Base-by-base conservation (phyloP, 2,329 filamentous ascomycete genomes). In the Aspergillus carbonarius region DNA sequence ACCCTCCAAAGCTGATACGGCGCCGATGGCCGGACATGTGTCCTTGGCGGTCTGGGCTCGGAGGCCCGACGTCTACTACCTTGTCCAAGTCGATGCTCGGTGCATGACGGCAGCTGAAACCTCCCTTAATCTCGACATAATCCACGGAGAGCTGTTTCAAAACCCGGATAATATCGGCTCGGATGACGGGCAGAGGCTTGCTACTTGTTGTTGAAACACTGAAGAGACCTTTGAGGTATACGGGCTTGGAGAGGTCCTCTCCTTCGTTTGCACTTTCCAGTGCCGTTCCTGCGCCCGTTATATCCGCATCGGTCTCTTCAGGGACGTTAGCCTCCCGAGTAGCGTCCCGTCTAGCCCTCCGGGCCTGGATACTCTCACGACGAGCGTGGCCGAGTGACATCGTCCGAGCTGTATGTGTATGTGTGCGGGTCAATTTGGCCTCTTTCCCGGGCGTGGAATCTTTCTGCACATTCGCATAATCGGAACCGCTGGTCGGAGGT, bases 151-250 rank as follows among this genome's bases (percentile, higher is more conserved):
- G 85, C 72, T 93, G 88, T 65, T 88, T 89, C 54, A 99, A 78
- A 2, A 98, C 95, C 51, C 93, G 85, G 70, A 96, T 96, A 66
- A 99, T 91, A 71, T 99, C 95, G 6, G 87, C 81, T 39, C 93
- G 87, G 62, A 99, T 99, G 59, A 92, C 87, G 1, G 87, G 81
- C 10, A 98, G 85, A 1, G 93, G 91, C 72, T 96, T 96, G 70
- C 88, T 95, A 58, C 92, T 97, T 6, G 95, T 99, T 0, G 95
- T 99, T 4, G 92, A 96, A 55, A 98, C 95, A 69, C 93, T 98
- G 78, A 99, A 98, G 17, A 99, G 82, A 4, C 95, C 95, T 76
- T 98, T 99, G 58, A 99, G 84, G 74, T 90, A 98, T 3, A 98
- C 95, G 0, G 95, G 95, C 74, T 96, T 97, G 13, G 77, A 76